Base-by-base conservation (phyloP, 2,329 filamentous ascomycete species). In the Decorospora gaudefroyi region DNA sequence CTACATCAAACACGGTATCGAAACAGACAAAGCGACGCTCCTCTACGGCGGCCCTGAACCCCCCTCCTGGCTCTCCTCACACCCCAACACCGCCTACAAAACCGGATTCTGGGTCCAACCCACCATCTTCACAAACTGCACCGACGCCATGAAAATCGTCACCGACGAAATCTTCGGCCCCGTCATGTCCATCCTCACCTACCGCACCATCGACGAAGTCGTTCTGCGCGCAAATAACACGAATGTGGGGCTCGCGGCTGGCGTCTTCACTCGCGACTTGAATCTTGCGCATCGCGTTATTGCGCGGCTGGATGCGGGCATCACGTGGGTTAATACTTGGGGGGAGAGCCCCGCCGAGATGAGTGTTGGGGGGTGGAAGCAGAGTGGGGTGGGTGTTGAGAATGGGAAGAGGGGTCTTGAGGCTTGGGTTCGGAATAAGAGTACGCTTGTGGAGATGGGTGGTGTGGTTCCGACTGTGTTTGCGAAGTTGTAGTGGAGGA, bases 311-410 rank as follows among this genome's bases (percentile, higher is more conserved):
- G 80, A 95, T 64, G 89, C 89, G 0, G 90, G 90, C 22, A 95
- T 95, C 62, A 95, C 88, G 1, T 95, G 90, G 90, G 79, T 95
- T 38, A 95, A 95, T 69, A 90, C 88, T 0, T 95, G 90, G 90
- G 90, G 90, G n/a, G 90, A 95, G 74, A 86, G 81, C 34, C 90
- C 90, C 0, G 88, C 90, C 0, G 90, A 95, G 76, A 95, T 95
- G 90, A 86, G 87, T 2, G 90, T 95, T 0, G 90, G 90, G 7
- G 90, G 90, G 0, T 95, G 90, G 90, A 95, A 95, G 76, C 80
- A 87, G 78, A 95, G 89, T 65, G 90, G 90, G 22, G 74, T 95
- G 7, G 90, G 90, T 0, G 84, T 95, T 1, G 90, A 95, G 77
- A 96, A 96, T 68, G 90, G 90, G 3, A 77, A 83, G 46, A 82